These are phyloP conservation scores for Trichosporon ovoides DNA, from an alignment of 1,284 basidiomycete species.

Conservation along the genomic window DNA sequence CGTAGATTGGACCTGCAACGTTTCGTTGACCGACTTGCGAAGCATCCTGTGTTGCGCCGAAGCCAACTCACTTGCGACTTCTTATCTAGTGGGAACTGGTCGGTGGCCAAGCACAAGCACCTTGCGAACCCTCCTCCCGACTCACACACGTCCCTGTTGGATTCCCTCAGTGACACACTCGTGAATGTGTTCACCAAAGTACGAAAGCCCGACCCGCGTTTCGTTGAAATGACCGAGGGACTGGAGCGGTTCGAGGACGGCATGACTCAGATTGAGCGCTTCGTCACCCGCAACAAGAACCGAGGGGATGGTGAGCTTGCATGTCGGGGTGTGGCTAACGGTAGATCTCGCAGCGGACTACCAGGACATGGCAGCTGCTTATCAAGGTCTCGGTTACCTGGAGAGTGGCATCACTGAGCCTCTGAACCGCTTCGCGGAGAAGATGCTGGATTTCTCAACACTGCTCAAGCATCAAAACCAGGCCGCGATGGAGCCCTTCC, in stretches of 20 bases:
- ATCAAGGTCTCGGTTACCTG: slow-evolving; percentile 93
- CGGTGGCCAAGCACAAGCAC: slow-evolving; percentile 93
- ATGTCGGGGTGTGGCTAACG: slow-evolving; percentile 18
- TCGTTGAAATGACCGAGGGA: slow-evolving; percentile 80
- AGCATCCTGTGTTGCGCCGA: slow-evolving; percentile 92
- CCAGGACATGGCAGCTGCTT: slow-evolving; percentile 88
- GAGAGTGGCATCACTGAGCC: slow-evolving; percentile 97
- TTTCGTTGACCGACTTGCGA: slow-evolving; percentile 81
- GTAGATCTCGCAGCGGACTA: slow-evolving; percentile 93
- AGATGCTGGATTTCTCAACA: slow-evolving; percentile 84
- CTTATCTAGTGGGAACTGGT: slow-evolving; percentile 96
- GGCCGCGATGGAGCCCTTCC: slow-evolving; percentile 77
- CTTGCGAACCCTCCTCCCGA: slow-evolving; percentile 82
- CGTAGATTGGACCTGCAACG: slow-evolving; percentile 83
- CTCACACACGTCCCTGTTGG: slow-evolving; percentile 72
- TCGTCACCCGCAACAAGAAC: slow-evolving; percentile 67
- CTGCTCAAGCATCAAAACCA: slow-evolving; percentile 81
- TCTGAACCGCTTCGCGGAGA: slow-evolving; percentile 90
- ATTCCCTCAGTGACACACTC: slow-evolving; percentile 90
- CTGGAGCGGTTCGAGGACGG: slow-evolving; percentile 96
- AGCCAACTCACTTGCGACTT: slow-evolving; percentile 84
- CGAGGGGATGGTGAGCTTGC: slow-evolving; percentile 74
- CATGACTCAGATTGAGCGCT: slow-evolving; percentile 68
- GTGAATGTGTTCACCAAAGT: slow-evolving; percentile 86
- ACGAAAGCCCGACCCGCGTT: slow-evolving; percentile 92